Evolutionary conservation across 768 basidiomycete genomes (phyloP), one percentile per base, ranked within the genome.

Genomic region (Suillus fuscotomentosus): DNA sequence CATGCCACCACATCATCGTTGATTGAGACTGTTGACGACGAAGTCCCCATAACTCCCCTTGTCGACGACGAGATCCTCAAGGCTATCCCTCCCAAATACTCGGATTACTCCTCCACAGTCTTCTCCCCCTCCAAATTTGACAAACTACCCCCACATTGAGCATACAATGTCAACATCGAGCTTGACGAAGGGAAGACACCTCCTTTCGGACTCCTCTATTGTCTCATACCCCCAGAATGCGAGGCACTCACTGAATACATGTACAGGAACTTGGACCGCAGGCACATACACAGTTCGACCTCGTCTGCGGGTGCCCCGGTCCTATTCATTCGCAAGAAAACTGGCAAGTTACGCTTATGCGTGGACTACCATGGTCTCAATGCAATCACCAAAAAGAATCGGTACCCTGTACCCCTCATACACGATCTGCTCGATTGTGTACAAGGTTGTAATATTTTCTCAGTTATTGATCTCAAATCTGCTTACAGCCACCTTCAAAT

Each of bases 401-500:
- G 27, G 3, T 27, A 27, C 27, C 27, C 27, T 2, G 27, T 27
- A 2, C 27, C 27, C 3, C 27, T 27, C 3, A 3, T 27, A 2
- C 27, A 27, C 22, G 75, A 79, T 39, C 68, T 78, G 0, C 68
- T 78, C 15, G 70, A 78, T 53, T 43, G 50, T 0, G 68, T 75
- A 4, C 71, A 70, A 63, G 74, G 72, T 15, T 73, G 72, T 53
- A 67, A 67, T 10, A 34, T 72, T 1, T 78, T 76, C 48, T 70
- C 73, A 1, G 67, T 74, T 20, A 71, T 83, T 53, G 79, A 83
- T 63, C 74, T 83, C 34, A 73, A 75, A 31, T 69, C 71, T 51
- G 77, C 78, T 2, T 83, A 76, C 66, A 74, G 76, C 66, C 75
- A 74, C 9, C 65, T 83, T 66, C 27, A 77, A 0, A 78, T 84